Conservation (phyloP, 179 eudicot genomes). For the Nepenthes alata region DNA sequence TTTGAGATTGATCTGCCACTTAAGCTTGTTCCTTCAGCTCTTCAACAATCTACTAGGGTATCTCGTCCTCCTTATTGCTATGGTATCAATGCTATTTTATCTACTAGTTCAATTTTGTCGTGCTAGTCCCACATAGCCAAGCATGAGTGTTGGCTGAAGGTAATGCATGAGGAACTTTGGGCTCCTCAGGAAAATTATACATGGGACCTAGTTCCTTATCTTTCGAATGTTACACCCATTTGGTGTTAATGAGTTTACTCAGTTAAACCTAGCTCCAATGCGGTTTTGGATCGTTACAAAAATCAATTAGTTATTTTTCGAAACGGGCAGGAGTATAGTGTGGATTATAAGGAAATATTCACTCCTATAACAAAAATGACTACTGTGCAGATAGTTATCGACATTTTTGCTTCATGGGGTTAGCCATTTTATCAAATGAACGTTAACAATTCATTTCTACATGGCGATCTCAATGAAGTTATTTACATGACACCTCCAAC, state of each 20-base stretch:
- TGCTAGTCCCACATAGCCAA: neutral
- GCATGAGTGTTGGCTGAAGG: neutral
- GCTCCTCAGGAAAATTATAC: neutral
- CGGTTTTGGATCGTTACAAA: neutral
- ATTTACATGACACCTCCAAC: neutral
- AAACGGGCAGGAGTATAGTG: neutral
- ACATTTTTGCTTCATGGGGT: neutral
- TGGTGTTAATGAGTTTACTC: conserved; percentile 3
- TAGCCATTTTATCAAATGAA: neutral
- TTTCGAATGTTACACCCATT: neutral
- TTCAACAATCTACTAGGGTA: neutral
- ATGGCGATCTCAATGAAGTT: neutral
- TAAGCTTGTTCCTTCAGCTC: neutral
- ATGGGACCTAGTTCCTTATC: neutral
- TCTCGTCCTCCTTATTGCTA: neutral
- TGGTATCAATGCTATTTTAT: neutral
- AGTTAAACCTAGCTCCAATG: conserved; percentile 1
- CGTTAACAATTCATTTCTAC: neutral
- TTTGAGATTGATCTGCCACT: neutral
- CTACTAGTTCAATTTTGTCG: neutral
- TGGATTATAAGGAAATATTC: neutral
- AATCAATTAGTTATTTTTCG: neutral
- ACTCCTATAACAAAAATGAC: conserved; percentile 8
- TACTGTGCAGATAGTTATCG: neutral
- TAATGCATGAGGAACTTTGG: neutral